Evolutionary conservation across 148 eudicot genomes (phyloP).

Genomic region (Camellia sinensis): DNA sequence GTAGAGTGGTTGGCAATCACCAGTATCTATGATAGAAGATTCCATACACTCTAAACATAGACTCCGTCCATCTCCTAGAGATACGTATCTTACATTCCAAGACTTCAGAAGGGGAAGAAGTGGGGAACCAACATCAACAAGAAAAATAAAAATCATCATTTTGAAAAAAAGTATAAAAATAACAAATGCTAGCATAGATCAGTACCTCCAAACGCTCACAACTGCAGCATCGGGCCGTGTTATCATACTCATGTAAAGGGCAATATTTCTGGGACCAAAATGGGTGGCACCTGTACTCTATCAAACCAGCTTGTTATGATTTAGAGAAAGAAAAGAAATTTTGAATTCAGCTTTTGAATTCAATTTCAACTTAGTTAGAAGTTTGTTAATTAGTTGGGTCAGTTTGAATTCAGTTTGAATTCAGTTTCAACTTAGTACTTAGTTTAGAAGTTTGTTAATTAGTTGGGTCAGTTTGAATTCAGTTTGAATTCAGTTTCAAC

Average conservation of each 20-base stretch:
- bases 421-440: too few species aligned
- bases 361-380: too few species aligned
- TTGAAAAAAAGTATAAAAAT: not conserved
- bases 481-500: too few species aligned
- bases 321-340: too few species aligned
- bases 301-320: slow-evolving; percentile 84
- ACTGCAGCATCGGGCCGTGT: slow-evolving; percentile 90
- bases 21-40: slow-evolving; percentile 93
- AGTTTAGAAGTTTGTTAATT: too few species aligned
- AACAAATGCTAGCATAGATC: not conserved
- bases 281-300: slow-evolving; percentile 97
- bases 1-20: slow-evolving; percentile 95
- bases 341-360: too few species aligned
- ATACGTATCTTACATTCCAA: slow-evolving; percentile 63
- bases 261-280: slow-evolving; percentile 98
- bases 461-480: too few species aligned
- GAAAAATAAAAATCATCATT: not conserved
- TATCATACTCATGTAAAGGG: slow-evolving; percentile 88
- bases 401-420: too few species aligned
- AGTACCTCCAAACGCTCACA: slow-evolving; percentile 97
- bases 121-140: slow-evolving; percentile 2
- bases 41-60: slow-evolving; percentile 96
- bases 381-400: too few species aligned
- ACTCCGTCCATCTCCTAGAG: slow-evolving; percentile 85
- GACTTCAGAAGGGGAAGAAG: slow-evolving; percentile 41